Percentiles rank a stretch among this genome's conserved stretches.
phyloP scores from a whole-genome alignment of 139 green algal species.

The Chlamydomonas sphaeroides region DNA sequence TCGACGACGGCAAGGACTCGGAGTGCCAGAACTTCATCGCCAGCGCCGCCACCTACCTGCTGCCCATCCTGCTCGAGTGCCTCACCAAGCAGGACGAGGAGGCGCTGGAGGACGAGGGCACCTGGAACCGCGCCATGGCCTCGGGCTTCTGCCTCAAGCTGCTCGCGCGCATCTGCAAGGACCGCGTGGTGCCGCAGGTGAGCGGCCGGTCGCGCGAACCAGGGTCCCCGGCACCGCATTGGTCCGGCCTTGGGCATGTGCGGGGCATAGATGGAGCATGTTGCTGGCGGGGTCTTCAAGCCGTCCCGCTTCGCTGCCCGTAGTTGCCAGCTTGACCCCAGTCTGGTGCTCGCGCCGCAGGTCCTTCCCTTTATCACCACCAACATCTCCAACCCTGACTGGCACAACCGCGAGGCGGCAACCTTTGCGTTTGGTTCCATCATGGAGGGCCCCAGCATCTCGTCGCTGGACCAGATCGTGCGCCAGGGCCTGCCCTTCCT shows the following conservation, averaged over 20 bases:
- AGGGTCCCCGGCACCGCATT: no score
- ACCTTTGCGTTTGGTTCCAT: conserved; percentile 97
- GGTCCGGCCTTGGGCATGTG: no score
- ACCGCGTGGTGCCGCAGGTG: conserved; percentile 89
- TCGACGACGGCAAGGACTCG: conserved; percentile 72
- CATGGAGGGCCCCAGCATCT: conserved; percentile 86
- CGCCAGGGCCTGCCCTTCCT: conserved; percentile 80
- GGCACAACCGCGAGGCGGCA: conserved; percentile 92
- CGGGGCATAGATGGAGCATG: no score
- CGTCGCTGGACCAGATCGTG: conserved; percentile 75
- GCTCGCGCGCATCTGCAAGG: conserved; percentile 71
- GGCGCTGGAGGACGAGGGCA: conserved; percentile 83
- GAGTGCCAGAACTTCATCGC: conserved; percentile 88
- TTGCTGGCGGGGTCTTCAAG: no score
- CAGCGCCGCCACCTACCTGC: conserved; percentile 81
- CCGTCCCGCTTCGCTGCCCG: no score
- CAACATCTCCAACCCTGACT: conserved; percentile 91
- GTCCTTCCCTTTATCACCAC: conserved; percentile 83
- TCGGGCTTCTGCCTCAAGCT: conserved; percentile 91
- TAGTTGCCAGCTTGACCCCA: no score
- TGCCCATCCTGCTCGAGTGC: conserved; percentile 93
- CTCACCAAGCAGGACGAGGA: conserved; percentile 98
- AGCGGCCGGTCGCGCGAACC: no score
- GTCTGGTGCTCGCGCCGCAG: conserved; percentile 43
- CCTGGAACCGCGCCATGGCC: conserved; percentile 94